Conservation (phyloP, 352 stramenopile species). For the Phytophthora idaei region DNA sequence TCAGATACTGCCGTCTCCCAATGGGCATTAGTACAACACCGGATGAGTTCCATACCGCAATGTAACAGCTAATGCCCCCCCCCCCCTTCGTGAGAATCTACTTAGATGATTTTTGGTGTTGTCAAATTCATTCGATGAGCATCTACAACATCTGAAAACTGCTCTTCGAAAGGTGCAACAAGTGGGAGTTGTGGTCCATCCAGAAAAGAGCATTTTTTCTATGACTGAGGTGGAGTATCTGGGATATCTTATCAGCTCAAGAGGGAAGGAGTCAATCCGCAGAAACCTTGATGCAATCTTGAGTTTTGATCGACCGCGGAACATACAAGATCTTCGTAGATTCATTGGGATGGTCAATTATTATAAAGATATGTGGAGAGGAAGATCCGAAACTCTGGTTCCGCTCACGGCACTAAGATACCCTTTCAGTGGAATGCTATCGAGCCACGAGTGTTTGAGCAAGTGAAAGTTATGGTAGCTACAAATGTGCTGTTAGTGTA, state of each 20-base stretch:
- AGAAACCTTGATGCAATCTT: slow-evolving; percentile 4
- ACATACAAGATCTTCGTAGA: background rate
- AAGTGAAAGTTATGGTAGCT: background rate
- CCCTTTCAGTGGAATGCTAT: background rate
- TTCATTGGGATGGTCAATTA: slow-evolving; percentile 13
- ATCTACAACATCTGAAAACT: background rate
- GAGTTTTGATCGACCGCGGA: background rate
- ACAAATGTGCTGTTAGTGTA: background rate
- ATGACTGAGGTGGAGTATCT: slow-evolving; percentile 10
- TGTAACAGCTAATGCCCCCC: background rate
- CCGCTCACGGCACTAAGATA: background rate
- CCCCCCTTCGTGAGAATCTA: background rate
- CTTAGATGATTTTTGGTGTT: background rate
- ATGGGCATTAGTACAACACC: slow-evolving; percentile 10
- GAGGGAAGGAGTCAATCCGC: background rate
- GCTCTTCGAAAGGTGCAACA: too few species aligned
- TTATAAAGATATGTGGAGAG: slow-evolving; percentile 7
- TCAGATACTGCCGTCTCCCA: slow-evolving; percentile 8
- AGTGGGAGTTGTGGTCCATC: background rate
- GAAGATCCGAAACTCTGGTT: background rate
- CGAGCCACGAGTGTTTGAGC: background rate
- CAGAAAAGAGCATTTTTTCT: slow-evolving; percentile 3
- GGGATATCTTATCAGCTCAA: background rate
- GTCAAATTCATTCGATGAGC: slow-evolving; percentile 4
- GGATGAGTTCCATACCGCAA: slow-evolving; percentile 8